Conservation (phyloP, 768 basidiomycete genomes). For the Mycena floridula region DNA sequence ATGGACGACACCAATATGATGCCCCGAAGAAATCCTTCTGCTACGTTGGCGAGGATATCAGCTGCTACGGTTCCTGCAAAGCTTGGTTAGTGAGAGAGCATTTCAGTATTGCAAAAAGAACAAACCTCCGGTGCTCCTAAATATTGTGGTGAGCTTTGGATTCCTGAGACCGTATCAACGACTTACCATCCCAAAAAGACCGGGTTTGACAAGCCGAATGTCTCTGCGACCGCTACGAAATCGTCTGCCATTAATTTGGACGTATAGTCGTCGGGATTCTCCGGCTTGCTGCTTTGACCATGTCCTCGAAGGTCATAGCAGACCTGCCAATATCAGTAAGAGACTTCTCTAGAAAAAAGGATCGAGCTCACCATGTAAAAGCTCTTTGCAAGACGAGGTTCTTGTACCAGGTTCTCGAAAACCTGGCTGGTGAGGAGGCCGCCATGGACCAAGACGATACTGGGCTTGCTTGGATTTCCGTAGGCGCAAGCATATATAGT, state of each 20-base stretch:
- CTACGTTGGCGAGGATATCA: too few species aligned
- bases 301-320: constrained; percentile 17
- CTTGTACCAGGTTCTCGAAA: constrained; percentile 10
- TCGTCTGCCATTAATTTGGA: constrained; percentile 12
- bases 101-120: too few species aligned
- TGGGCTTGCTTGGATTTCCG: constrained; percentile 14
- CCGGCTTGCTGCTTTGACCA: constrained; percentile 12
- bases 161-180: too few species aligned
- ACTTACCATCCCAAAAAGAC: constrained; percentile 14
- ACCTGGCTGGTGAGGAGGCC: constrained; percentile 4
- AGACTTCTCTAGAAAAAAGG: background rate
- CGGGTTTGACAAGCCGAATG: constrained; percentile 10
- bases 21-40: too few species aligned
- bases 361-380: constrained; percentile 9
- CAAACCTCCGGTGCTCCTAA: too few species aligned
- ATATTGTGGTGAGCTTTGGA: too few species aligned
- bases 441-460: constrained; percentile 15
- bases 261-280: constrained; percentile 6
- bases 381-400: constrained; percentile 1
- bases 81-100: too few species aligned
- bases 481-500: constrained; percentile 14
- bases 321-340: constrained; percentile 11
- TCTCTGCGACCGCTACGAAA: constrained; percentile 9
- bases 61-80: too few species aligned
- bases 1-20: too few species aligned